These are phyloP conservation scores for Colletotrichum paranaense DNA, from an alignment of 2,329 filamentous ascomycete species.

Conservation along the genomic window DNA sequence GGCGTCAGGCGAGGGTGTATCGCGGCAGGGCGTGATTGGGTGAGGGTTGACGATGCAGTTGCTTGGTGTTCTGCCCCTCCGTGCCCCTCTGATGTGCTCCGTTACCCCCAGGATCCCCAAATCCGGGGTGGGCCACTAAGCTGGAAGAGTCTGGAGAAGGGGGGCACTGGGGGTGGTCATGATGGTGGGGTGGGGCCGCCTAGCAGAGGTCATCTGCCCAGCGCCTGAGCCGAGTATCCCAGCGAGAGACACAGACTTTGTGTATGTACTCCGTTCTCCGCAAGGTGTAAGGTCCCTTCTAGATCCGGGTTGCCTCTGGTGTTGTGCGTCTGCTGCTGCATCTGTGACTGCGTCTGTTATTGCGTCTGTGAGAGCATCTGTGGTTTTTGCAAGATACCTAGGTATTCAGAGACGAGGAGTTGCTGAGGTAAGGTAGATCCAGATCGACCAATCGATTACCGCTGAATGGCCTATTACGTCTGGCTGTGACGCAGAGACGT, in stretches of 20 bases:
- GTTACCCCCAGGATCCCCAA: conserved; percentile 19
- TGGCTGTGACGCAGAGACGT: conserved; percentile 17
- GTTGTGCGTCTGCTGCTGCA: not conserved
- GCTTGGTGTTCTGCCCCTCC: not conserved
- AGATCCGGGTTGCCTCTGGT: not conserved
- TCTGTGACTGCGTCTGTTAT: not conserved
- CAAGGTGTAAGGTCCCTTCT: no score
- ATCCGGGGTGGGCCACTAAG: conserved; percentile 23
- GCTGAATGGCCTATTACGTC: conserved; percentile 16
- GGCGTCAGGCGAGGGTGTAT: not conserved
- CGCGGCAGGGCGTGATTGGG: conserved; percentile 7
- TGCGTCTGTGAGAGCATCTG: not conserved
- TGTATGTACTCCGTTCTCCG: no score
- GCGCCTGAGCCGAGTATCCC: not conserved
- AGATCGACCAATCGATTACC: conserved; percentile 1
- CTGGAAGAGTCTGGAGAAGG: not conserved
- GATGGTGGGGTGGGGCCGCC: not conserved
- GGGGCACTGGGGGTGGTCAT: not conserved
- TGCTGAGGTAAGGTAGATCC: no score
- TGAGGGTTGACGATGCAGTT: not conserved
- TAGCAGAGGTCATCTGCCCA: conserved; percentile 6
- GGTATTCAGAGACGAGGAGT: no score
- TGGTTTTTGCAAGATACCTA: no score
- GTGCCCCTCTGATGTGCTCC: not conserved
- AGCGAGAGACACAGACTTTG: not conserved